These are phyloP conservation scores for Fomitopsis palustris DNA, from an alignment of 1,284 basidiomycete species.

Conservation along the genomic window DNA sequence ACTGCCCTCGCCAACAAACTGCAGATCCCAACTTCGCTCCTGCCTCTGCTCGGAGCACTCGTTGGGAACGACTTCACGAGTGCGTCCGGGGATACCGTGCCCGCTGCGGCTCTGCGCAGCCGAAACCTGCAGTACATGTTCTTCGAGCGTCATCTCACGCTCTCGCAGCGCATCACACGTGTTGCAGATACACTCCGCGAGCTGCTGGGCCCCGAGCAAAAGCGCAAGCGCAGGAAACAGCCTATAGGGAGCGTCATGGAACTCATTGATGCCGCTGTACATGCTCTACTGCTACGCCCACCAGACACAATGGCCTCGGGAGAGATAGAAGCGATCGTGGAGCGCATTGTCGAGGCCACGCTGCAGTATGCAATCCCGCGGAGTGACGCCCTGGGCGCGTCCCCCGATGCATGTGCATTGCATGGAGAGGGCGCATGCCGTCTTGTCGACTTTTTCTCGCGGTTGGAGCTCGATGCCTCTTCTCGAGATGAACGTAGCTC, in stretches of 20 bases:
- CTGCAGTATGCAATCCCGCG: constrained; percentile 73
- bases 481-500: neutral
- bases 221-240: constrained; percentile 49
- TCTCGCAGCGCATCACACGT: constrained; percentile 55
- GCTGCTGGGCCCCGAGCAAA: constrained; percentile 39
- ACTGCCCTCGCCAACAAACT: constrained; percentile 43
- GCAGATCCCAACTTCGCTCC: constrained; percentile 56
- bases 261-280: constrained; percentile 65
- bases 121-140: constrained; percentile 57
- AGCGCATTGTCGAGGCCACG: constrained; percentile 68
- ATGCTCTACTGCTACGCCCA: constrained; percentile 50
- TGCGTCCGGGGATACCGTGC: constrained; percentile 30
- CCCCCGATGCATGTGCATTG: constrained; percentile 49
- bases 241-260: constrained; percentile 71
- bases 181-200: constrained; percentile 51
- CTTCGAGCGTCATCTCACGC: constrained; percentile 57
- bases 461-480: constrained; percentile 23
- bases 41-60: constrained; percentile 83
- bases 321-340: constrained; percentile 62
- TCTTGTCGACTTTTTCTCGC: constrained; percentile 49
- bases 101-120: constrained; percentile 14
- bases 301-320: constrained; percentile 46
- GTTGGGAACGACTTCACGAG: constrained; percentile 81
- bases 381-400: constrained; percentile 33
- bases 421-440: constrained; percentile 54